phyloP scores from a whole-genome alignment of 2,329 filamentous ascomycete genomes.

The Talaromyces sp. region DNA sequence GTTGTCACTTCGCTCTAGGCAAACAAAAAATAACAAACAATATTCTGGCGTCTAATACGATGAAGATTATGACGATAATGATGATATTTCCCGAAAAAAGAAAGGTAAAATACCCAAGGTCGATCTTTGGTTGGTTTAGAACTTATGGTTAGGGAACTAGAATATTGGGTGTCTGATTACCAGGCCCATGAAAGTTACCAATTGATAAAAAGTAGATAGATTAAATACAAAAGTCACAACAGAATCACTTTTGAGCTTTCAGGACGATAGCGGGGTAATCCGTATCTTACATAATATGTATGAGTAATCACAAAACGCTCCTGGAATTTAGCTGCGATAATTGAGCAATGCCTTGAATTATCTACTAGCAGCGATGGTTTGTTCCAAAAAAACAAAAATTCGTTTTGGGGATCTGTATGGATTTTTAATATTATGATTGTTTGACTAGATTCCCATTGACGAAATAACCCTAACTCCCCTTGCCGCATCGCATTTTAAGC shows the following conservation, averaged over 20 bases:
- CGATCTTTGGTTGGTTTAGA: background rate
- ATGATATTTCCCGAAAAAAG: background rate
- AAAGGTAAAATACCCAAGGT: background rate
- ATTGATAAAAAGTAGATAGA: background rate
- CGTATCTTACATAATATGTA: background rate
- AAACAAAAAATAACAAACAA: background rate
- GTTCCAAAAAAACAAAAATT: no score
- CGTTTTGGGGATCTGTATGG: no score
- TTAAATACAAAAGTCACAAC: background rate
- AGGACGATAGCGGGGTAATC: background rate
- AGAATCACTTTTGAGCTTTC: no score
- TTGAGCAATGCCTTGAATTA: no score
- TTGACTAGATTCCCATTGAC: no score
- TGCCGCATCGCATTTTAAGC: no score
- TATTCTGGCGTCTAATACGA: background rate
- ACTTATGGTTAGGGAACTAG: background rate
- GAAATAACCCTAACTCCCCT: no score
- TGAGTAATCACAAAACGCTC: background rate
- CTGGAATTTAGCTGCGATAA: no score
- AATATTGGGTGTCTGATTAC: background rate
- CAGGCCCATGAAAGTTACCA: background rate
- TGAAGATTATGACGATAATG: background rate
- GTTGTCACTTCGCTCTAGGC: background rate
- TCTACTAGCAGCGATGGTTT: no score
- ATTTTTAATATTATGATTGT: no score